phyloP scores from a whole-genome alignment of 2,329 filamentous ascomycete species.

The Cladorrhinum sp. region DNA sequence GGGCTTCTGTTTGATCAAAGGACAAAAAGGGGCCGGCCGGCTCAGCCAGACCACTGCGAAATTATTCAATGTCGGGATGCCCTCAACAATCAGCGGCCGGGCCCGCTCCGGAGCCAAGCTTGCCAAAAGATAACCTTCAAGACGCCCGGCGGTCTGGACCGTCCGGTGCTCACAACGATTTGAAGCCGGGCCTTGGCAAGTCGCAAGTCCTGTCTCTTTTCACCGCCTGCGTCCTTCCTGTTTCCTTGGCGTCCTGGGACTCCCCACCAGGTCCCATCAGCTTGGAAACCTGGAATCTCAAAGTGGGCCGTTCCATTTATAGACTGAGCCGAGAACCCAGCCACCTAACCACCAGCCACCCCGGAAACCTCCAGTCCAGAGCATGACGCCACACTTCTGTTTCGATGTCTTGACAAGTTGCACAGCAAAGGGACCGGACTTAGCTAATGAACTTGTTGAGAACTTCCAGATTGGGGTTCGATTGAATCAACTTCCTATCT shows the following conservation, averaged over 20 bases:
- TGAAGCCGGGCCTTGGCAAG: background rate
- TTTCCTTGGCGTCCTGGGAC: background rate
- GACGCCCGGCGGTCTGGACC: slow-evolving; percentile 3
- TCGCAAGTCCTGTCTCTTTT: background rate
- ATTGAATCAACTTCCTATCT: background rate
- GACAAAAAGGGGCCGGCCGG: background rate
- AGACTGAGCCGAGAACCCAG: background rate
- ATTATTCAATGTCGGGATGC: background rate
- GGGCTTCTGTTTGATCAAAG: background rate
- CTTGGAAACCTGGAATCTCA: slow-evolving; percentile 1
- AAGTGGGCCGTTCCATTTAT: slow-evolving; percentile 3
- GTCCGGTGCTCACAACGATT: background rate
- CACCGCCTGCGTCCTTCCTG: slow-evolving; percentile 3
- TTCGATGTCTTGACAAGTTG: background rate
- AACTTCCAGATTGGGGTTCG: no score
- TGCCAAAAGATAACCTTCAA: background rate
- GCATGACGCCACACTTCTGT: background rate
- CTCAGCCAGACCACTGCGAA: background rate
- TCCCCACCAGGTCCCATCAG: background rate
- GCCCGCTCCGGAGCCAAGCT: slow-evolving; percentile 11
- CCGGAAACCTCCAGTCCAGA: background rate
- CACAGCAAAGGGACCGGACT: no score
- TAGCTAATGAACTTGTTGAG: no score
- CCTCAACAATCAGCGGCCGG: slow-evolving; percentile 7
- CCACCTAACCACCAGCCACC: background rate